These are phyloP conservation scores for Mucor saturninus DNA, from an alignment of 371 early-diverging fungal genomes.

Conservation along the genomic window DNA sequence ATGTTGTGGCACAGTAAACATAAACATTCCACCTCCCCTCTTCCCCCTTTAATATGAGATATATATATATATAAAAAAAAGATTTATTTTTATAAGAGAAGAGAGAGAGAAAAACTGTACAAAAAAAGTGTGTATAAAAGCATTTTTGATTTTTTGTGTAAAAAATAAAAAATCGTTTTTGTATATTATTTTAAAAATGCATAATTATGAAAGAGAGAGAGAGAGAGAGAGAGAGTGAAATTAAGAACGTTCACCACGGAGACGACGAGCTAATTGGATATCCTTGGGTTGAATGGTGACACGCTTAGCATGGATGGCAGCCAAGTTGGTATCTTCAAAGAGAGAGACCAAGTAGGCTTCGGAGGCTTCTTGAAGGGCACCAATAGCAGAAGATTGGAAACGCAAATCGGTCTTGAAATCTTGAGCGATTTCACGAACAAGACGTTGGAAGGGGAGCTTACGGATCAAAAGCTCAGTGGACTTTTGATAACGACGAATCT, in stretches of 20 bases:
- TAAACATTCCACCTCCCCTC: neutral
- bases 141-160: too few relatives aligned
- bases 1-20: neutral
- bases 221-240: neutral
- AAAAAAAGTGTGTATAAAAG: too few relatives aligned
- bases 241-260: constrained; percentile 62
- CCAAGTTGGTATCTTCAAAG: constrained; percentile 82
- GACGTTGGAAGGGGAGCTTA: constrained; percentile 98
- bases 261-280: constrained; percentile 88
- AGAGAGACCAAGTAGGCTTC: constrained; percentile 91
- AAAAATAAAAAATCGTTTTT: too few relatives aligned
- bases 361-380: constrained; percentile 98
- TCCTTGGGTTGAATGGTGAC: constrained; percentile 97
- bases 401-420: constrained; percentile 98
- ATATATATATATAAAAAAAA: neutral
- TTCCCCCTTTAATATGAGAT: neutral
- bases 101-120: too few relatives aligned
- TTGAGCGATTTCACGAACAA: constrained; percentile 96
- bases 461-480: constrained; percentile 97
- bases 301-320: constrained; percentile 95
- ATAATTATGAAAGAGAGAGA: too few relatives aligned
- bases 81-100: neutral
- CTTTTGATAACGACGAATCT: constrained; percentile 98
- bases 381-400: constrained; percentile 98
- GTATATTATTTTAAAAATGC: too few relatives aligned